Base-by-base conservation (phyloP, 2,329 filamentous ascomycete genomes). In the Pseudopyricularia javanii region DNA sequence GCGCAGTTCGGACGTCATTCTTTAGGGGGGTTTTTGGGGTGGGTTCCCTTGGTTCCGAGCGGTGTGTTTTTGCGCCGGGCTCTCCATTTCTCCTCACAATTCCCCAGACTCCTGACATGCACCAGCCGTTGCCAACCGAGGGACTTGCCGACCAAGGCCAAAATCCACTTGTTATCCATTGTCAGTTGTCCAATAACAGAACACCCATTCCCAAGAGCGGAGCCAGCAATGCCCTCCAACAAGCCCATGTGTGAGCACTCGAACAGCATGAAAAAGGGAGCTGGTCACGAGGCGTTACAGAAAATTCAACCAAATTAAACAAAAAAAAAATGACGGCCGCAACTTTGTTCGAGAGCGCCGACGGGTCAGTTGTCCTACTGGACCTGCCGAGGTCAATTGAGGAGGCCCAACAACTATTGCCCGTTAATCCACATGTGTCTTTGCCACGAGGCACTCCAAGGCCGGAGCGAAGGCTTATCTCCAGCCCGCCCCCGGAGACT, bases 311-410 rank as follows among this genome's bases (percentile, higher is more conserved):
- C n/a, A n/a, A n/a, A n/a, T n/a, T n/a, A n/a, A n/a, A 45, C 5
- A 30, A 30, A 30, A 9, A 9, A 30, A 30, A 45, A 45, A 51
- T n/a, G 53, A 47, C 17, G 30, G 63, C 65, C 28, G 67, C 65
- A 22, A 72, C 84, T 22, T 63, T 85, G 40, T 84, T 76, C 65
- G 71, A 77, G 57, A 80, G 74, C 57, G 59, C 64, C 2, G 67
- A 71, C 48, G 61, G 67, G 49, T 71, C 75, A 47, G 66, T 83
- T 52, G 70, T 79, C 22, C 64, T 89, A 26, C 64, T 90, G 51
- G 86, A 91, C 60, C 78, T 89, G 47, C 85, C 86, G 24, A 70
- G 73, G 17, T 87, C 86, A 2, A 77, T 90, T 37, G 82, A 86
- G 58, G 72, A 79, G 55, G 80, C 79, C 17, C 86, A 90, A 66